Percentiles rank a stretch among this genome's conserved stretches.
phyloP scores from a whole-genome alignment of 306 rosid genomes.

The Ziziphus jujuba region DNA sequence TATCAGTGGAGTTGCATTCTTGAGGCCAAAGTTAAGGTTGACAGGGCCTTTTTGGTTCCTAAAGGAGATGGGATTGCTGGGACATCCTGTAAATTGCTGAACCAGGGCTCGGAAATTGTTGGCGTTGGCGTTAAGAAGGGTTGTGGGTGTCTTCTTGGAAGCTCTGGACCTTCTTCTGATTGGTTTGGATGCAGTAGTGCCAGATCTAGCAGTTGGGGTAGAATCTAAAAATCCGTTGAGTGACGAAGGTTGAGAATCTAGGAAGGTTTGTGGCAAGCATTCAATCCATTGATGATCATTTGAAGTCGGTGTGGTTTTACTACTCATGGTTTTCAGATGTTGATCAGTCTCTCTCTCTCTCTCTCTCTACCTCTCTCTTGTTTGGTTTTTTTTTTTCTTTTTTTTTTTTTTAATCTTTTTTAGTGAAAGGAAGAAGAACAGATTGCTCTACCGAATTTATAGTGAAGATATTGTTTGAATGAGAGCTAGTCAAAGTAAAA shows the following conservation, averaged over 20 bases:
- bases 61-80: constrained; percentile 35
- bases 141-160: constrained; percentile 65
- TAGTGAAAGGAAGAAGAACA: neutral
- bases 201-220: constrained; percentile 15
- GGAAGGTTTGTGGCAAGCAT: constrained; percentile 9
- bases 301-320: too few relatives aligned
- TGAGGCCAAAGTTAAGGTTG: constrained; percentile 60
- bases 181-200: constrained; percentile 39
- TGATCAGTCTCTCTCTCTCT: too few relatives aligned
- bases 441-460: constrained; percentile 1
- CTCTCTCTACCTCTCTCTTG: neutral
- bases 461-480: neutral
- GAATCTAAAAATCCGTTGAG: neutral
- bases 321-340: too few relatives aligned
- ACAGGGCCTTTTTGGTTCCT: constrained; percentile 65
- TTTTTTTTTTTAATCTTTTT: too few relatives aligned
- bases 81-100: constrained; percentile 82
- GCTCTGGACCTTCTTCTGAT: constrained; percentile 59
- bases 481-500: constrained; percentile 48
- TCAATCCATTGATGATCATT: too few relatives aligned
- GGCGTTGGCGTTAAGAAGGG: constrained; percentile 68
- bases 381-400: neutral
- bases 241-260: constrained; percentile 11
- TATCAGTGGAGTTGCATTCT: constrained; percentile 3
- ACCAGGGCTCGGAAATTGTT: constrained; percentile 72